Evolutionary conservation across 805 yeast species (phyloP), one percentile per base, ranked within the genome.

Genomic region (Metschnikowia kofuensis): DNA sequence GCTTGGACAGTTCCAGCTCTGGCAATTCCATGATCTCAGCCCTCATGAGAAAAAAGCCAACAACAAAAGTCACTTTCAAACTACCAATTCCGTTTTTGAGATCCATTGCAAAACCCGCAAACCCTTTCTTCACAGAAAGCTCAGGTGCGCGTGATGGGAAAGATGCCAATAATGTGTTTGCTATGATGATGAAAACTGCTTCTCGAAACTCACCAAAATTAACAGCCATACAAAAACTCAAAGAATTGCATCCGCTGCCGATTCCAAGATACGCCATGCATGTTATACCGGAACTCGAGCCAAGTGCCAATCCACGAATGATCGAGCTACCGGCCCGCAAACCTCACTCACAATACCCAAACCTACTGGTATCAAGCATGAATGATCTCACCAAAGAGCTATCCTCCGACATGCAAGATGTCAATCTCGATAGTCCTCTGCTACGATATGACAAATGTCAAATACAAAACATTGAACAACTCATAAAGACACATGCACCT

Each of bases 121-220:
- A 51, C 27, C 63, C 59, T 8, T 43, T 55, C 26, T 52, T 51
- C 38, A 54, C 58, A 16, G 35, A 44, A 31, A 57, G 59, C 15
- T 39, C 50, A 9, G 55, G 55, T 8, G 42, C 29, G 26, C 31
- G 16, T 1, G 47, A 47, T n/a, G 54, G 52, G 8, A 57, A 52
- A 35, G 38, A 51, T 4, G 57, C 53, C 12, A 48, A 46, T 1
- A 55, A 67, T 7, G 67, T 70, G 5, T 74, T 76, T 48, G 65
- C 56, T 14, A 67, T 69, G 46, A 72, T 77, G 72, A 69, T 75
- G 66, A 52, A 51, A 28, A 62, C 67, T 4, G 63, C 70, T 2
- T 57, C 68, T 11, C 59, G 55, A 38, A 49, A 55, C 12, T 48
- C 64, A 6, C 56, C 55, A 2, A 66, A 68, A 45, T 48, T 65